phyloP scores from a whole-genome alignment of 129 eudicot genomes.

The Smallanthus sonchifolius region DNA sequence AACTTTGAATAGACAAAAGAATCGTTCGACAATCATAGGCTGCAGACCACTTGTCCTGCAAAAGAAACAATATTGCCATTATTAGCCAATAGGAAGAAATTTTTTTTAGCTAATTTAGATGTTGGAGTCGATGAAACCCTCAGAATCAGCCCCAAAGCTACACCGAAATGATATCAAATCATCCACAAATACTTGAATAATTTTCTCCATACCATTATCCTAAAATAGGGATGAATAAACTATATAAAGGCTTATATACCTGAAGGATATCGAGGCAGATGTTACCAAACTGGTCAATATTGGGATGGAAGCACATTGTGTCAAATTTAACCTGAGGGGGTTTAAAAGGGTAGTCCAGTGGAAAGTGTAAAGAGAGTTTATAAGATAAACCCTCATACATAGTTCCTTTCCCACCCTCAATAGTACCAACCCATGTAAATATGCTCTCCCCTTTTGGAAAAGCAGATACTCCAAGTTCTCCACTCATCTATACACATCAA shows the following conservation, averaged over 20 bases:
- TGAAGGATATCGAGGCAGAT: constrained; percentile 83
- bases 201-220: not conserved
- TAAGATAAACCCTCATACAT: constrained; percentile 72
- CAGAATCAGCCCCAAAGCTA: not conserved
- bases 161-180: not conserved
- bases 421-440: constrained; percentile 81
- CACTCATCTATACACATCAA: constrained; percentile 50
- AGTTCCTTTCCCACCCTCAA: constrained; percentile 84
- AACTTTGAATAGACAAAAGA: constrained; percentile 83
- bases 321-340: constrained; percentile 88
- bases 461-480: constrained; percentile 79
- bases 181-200: not conserved
- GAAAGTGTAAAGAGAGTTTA: constrained; percentile 72
- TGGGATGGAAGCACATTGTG: constrained; percentile 87
- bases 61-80: not conserved
- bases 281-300: constrained; percentile 74
- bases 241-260: constrained; percentile 36
- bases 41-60: constrained; percentile 92
- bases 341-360: constrained; percentile 77
- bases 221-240: not conserved
- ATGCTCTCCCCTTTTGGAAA: constrained; percentile 90
- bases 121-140: not conserved
- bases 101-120: not conserved
- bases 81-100: not conserved
- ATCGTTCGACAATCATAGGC: constrained; percentile 91